Evolutionary conservation across 306 rosid genomes (phyloP).

Genomic region (Lathyrus tuberosus): DNA sequence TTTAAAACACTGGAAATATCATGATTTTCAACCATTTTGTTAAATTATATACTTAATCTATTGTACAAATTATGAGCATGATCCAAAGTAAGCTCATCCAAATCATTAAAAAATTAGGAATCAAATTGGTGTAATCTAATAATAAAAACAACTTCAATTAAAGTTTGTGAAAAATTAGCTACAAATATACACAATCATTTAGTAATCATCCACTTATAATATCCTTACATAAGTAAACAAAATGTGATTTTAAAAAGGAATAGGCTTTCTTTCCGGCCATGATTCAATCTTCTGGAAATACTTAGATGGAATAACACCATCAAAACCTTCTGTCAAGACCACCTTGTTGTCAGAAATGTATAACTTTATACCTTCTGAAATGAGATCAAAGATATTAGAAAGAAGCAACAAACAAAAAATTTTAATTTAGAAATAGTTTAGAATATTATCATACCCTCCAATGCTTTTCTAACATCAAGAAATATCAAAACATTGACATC

Average conservation of each 20-base stretch:
- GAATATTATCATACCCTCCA: slow-evolving; percentile 59
- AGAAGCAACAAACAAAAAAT: neutral
- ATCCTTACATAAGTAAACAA: slow-evolving; percentile 3
- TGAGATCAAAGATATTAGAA: slow-evolving; percentile 8
- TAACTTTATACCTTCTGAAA: slow-evolving; percentile 88
- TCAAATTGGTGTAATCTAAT: neutral
- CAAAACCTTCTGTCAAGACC: slow-evolving; percentile 83
- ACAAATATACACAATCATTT: slow-evolving; percentile 21
- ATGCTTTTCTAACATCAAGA: slow-evolving; percentile 75
- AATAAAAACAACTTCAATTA: neutral
- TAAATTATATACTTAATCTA: too few species aligned
- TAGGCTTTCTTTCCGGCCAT: slow-evolving; percentile 68
- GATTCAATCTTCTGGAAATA: slow-evolving; percentile 80
- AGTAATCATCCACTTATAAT: slow-evolving; percentile 12
- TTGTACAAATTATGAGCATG: neutral
- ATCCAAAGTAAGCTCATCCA: neutral
- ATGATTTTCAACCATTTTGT: too few species aligned
- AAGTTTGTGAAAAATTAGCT: neutral
- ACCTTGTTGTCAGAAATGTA: slow-evolving; percentile 90
- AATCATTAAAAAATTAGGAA: neutral
- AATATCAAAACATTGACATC: slow-evolving; percentile 75
- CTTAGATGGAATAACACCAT: slow-evolving; percentile 71
- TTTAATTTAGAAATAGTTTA: neutral
- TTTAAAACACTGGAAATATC: too few species aligned
- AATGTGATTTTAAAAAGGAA: slow-evolving; percentile 47